phyloP scores from a whole-genome alignment of 306 rosid genomes.

The Pterocarpus santalinus region DNA sequence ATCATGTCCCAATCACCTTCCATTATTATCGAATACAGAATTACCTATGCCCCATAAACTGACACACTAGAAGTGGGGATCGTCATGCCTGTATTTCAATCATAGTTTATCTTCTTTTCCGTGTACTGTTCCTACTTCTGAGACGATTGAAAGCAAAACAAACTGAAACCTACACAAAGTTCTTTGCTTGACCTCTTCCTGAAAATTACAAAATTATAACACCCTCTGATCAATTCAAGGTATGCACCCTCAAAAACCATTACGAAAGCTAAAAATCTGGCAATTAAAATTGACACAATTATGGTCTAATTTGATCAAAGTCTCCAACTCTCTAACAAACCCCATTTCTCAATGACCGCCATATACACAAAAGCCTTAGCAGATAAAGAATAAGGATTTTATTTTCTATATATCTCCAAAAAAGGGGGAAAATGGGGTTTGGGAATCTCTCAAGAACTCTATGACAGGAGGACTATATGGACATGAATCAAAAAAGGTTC shows the following conservation, averaged over 20 bases:
- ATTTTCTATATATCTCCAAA: neutral
- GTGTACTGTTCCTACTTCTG: conserved; percentile 20
- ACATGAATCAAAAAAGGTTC: neutral
- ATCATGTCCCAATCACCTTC: conserved; percentile 54
- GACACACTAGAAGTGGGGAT: conserved; percentile 41
- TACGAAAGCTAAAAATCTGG: neutral
- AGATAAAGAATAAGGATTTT: neutral
- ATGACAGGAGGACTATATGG: neutral
- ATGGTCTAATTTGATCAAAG: conserved; percentile 22
- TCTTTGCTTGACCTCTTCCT: conserved; percentile 35
- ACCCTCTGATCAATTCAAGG: conserved; percentile 11
- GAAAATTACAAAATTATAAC: conserved; percentile 36
- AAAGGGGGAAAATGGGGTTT: conserved; percentile 32
- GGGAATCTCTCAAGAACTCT: neutral
- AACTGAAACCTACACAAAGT: conserved; percentile 30
- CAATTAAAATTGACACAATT: conserved; percentile 1
- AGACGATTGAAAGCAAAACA: conserved; percentile 34
- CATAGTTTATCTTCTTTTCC: neutral
- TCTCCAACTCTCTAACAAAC: conserved; percentile 8
- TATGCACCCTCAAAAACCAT: neutral
- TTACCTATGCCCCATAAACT: conserved; percentile 8
- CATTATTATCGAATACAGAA: conserved; percentile 43
- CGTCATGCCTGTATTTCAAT: conserved; percentile 16
- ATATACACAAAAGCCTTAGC: conserved; percentile 42
- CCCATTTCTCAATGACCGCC: conserved; percentile 21